Evolutionary conservation across 2,329 filamentous ascomycete species (phyloP), one percentile per base, ranked within the genome.

Genomic region (Talaromyces sp.): DNA sequence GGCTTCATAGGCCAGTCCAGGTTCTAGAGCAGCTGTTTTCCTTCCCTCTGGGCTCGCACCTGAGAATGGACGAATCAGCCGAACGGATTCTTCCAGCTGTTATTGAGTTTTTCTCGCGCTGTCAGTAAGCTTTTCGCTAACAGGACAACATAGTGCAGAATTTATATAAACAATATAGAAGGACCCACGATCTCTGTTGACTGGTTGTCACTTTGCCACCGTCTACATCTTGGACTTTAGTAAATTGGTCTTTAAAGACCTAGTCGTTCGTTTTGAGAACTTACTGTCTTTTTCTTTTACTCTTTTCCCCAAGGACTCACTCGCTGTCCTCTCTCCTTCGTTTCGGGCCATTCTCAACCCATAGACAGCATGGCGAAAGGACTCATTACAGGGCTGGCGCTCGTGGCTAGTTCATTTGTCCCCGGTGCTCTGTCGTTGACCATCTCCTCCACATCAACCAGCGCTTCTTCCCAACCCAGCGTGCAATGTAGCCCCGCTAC

Each of bases 221-320:
- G 37, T 43, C 15, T 31, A 59, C 22, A 45, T 45, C 22, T 6
- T 43, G 17, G 15, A 27, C 39, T 25, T 8, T 43, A 27, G 39
- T 59, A 39, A 43, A 59, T 37, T 43, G 56, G 56, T 45, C 56
- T 59, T 15, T 59, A 59, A 25, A 45, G 56, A 59, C 56, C 54
- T 25, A 31, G 37, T 39, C 56, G 35, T 43, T 59, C 56, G 15
- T 59, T 59, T 27, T 19, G 35, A 45, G 25, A 19, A 59, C 25
- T 31, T 50, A 2, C 22, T 45, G 22, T 11, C 3, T 10, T 45
- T 10, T 19, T 45, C 8, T 19, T 19, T 59, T 22, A 17, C 22
- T 39, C n/a, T 45, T 13, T 15, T 39, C 45, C 3, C 15, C 6
- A 39, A 59, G 37, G 22, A 59, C 56, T 39, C 54, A 25, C 19